Base-by-base conservation (phyloP, 2,329 filamentous ascomycete species). In the Colletotrichum graminicola region DNA sequence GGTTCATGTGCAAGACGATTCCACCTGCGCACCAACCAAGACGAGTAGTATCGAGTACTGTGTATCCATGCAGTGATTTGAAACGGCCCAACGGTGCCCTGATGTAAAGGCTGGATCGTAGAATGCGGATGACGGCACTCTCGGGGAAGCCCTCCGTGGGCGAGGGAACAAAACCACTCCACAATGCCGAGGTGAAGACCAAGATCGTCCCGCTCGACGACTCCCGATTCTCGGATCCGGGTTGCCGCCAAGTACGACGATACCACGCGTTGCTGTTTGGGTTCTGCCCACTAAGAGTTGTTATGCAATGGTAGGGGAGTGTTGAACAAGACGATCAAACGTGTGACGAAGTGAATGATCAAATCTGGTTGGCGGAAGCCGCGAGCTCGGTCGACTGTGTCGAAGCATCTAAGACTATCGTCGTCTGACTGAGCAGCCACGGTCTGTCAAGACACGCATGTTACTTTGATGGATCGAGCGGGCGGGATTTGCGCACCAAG, bases 31-130 rank as follows among this genome's bases (percentile, higher is more conserved):
- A 57, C 39, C 56, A 29, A 16, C 10, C 18, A n/a, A 3, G 51
- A 52, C 29, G n/a, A 45, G 14, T 34, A 34, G 29, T 29, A 29
- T 29, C 29, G 29, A 29, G 29, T 29, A 29, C 29, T 29, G 4
- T 29, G 29, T 29, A 29, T 23, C 41, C 34, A 36, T n/a, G 14
- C 32, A 29, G n/a, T 26, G 3, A 14, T 47, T 62, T 47, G 55
- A 59, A 65, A 68, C 61, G 29, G 55, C 32, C 21, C 32, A 56
- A 11, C 18, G 2, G 21, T 45, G 23, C 39, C 64, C 47, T 32
- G 26, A 14, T 26, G 36, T 62, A 7, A 21, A 21, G 45, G 2
- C 21, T 67, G 52, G 36, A 36, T 67, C 16, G 21, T 43, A 11
- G 39, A 43, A 51, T n/a, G 26, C 32, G 14, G 39, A 45, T 26